Percentiles rank a stretch among this genome's conserved stretches.
phyloP scores from a whole-genome alignment of 2,329 filamentous ascomycete genomes.

The Xylariaceae sp. region DNA sequence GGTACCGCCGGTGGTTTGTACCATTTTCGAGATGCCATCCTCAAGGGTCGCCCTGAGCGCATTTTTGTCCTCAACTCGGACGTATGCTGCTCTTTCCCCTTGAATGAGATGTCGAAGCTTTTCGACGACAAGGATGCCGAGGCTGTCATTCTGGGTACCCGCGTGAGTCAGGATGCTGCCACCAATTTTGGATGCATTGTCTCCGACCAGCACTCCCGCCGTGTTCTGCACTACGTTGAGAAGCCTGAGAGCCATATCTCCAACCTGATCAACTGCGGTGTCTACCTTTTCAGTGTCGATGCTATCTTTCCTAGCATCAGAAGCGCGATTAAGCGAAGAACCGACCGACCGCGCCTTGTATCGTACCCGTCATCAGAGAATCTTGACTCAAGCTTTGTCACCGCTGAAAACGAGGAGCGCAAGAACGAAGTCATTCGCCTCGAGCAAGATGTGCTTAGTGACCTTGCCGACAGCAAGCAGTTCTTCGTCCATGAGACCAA shows the following conservation, averaged over 20 bases:
- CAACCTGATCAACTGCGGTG: slow-evolving; percentile 98
- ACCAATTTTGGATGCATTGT: slow-evolving; percentile 98
- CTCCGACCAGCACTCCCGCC: slow-evolving; percentile 85
- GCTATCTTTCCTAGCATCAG: slow-evolving; percentile 95
- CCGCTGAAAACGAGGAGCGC: slow-evolving; percentile 65
- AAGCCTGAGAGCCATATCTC: slow-evolving; percentile 97
- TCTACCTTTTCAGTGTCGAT: slow-evolving; percentile 94
- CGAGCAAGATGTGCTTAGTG: slow-evolving; percentile 93
- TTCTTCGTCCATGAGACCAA: slow-evolving; percentile 99
- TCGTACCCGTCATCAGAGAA: slow-evolving; percentile 97
- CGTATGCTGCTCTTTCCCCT: slow-evolving; percentile 96
- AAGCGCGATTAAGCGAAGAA: slow-evolving; percentile 89
- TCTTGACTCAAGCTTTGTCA: slow-evolving; percentile 62
- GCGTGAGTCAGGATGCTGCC: slow-evolving; percentile 84
- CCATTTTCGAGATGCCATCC: slow-evolving; percentile 97
- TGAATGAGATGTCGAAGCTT: slow-evolving; percentile 90
- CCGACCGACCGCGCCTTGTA: slow-evolving; percentile 81
- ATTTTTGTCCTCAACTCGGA: slow-evolving; percentile 98
- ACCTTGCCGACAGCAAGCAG: slow-evolving; percentile 93
- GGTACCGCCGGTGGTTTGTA: slow-evolving; percentile 95
- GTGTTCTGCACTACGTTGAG: slow-evolving; percentile 97
- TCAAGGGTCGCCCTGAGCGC: slow-evolving; percentile 89
- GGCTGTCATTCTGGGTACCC: slow-evolving; percentile 90
- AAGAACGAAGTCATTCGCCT: slow-evolving; percentile 86
- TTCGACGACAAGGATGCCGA: slow-evolving; percentile 95